A percentile compares a stretch with the other conserved stretches of the same genome.
Evolutionary conservation across 225 moss, liverwort and hornwort genomes (phyloP).

Genomic region (Lunularia cruciata): DNA sequence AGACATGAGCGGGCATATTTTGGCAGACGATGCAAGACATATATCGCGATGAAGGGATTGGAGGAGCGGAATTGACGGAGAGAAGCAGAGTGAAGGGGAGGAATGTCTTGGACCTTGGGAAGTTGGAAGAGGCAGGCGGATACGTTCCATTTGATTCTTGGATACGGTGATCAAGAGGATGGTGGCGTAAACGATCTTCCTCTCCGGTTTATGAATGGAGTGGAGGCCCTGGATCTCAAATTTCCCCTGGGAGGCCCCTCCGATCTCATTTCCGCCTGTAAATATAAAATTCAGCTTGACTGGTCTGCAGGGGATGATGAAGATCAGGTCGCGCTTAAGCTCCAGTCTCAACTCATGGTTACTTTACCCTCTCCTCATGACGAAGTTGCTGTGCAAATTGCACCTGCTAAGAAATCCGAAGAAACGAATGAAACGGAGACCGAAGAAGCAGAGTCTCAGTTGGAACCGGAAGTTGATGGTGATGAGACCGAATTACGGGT

Average conservation of each 20-base stretch:
- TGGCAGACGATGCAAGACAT: slow-evolving; percentile 3
- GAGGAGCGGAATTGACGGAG: slow-evolving; percentile 7
- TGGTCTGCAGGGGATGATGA: slow-evolving; percentile 98
- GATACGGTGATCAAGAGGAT: slow-evolving; percentile 73
- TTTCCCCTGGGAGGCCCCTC: slow-evolving; percentile 40
- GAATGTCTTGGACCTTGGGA: slow-evolving; percentile 85
- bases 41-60: slow-evolving; percentile 2
- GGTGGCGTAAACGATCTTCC: slow-evolving; percentile 49
- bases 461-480: not conserved
- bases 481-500: slow-evolving; percentile 47
- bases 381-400: slow-evolving; percentile 61
- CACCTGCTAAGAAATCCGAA: slow-evolving; percentile 27
- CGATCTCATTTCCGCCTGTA: slow-evolving; percentile 75
- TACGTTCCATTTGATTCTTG: slow-evolving; percentile 82
- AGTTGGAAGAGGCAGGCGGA: slow-evolving; percentile 99
- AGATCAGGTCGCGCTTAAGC: slow-evolving; percentile 96
- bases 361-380: slow-evolving; percentile 86
- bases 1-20: not conserved
- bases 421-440: slow-evolving; percentile 27
- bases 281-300: slow-evolving; percentile 81
- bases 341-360: slow-evolving; percentile 99
- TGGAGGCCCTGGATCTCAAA: slow-evolving; percentile 37
- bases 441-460: not conserved
- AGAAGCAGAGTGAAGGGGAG: not conserved
- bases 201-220: slow-evolving; percentile 28